A percentile compares a stretch with the other conserved stretches of the same genome.
Evolutionary conservation across 371 early-diverging fungal species (phyloP).

Genomic region (Syncephalastrum monosporum): DNA sequence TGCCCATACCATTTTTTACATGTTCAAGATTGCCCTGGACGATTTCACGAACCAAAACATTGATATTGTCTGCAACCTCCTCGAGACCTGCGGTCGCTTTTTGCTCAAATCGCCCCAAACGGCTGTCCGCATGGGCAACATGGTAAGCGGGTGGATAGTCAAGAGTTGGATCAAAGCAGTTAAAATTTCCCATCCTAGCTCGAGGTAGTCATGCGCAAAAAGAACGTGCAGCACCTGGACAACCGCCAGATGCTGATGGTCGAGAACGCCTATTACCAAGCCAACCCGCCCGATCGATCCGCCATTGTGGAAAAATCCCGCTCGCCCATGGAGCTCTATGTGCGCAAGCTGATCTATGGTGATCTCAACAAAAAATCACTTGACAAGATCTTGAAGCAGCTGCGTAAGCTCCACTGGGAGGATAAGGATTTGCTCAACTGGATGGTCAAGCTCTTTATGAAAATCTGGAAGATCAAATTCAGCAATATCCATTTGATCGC

Average conservation of each 20-base stretch:
- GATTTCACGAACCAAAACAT: slow-evolving; percentile 82
- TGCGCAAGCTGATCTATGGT: slow-evolving; percentile 81
- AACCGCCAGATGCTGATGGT: slow-evolving; percentile 83
- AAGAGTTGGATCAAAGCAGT: neutral
- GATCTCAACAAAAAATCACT: slow-evolving; percentile 69
- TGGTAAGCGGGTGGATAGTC: slow-evolving; percentile 39
- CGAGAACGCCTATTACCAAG: slow-evolving; percentile 91
- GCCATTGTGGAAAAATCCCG: slow-evolving; percentile 65
- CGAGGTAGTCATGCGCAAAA: slow-evolving; percentile 88
- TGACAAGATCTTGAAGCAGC: slow-evolving; percentile 68
- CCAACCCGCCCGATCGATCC: slow-evolving; percentile 77
- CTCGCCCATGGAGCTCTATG: slow-evolving; percentile 77
- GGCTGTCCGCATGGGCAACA: slow-evolving; percentile 54
- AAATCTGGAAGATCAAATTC: slow-evolving; percentile 92
- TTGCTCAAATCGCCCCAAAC: slow-evolving; percentile 79
- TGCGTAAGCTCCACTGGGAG: slow-evolving; percentile 91
- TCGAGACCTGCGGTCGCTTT: slow-evolving; percentile 92
- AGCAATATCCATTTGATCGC: slow-evolving; percentile 84
- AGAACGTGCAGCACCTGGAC: slow-evolving; percentile 80
- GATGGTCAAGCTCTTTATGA: slow-evolving; percentile 67
- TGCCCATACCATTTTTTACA: slow-evolving; percentile 76
- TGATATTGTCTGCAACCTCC: slow-evolving; percentile 78
- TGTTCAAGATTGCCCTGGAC: slow-evolving; percentile 81
- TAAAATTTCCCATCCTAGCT: slow-evolving; percentile 34
- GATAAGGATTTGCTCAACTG: slow-evolving; percentile 48